A percentile compares a stretch with the other conserved stretches of the same genome.
Conservation (phyloP, 2,329 filamentous ascomycete genomes). For the Nemania sp. region DNA sequence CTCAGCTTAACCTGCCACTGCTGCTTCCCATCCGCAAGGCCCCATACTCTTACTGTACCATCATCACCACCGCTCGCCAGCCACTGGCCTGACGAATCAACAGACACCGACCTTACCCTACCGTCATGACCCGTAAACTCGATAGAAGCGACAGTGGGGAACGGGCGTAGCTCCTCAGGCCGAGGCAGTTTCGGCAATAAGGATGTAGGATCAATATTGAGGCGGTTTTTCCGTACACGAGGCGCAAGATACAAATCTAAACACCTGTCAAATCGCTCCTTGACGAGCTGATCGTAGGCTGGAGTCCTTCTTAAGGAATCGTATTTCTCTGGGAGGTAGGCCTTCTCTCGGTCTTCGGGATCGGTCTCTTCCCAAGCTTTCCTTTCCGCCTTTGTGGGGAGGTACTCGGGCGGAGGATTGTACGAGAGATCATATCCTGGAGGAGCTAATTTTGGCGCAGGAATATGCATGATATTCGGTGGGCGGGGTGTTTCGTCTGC, state of each 20-base stretch:
- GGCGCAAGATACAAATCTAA: conserved; percentile 95
- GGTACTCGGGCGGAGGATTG: conserved; percentile 91
- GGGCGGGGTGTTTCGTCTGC: conserved; percentile 83
- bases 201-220: conserved; percentile 95
- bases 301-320: conserved; percentile 88
- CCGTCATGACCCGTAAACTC: conserved; percentile 88
- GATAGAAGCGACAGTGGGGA: conserved; percentile 86
- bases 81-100: conserved; percentile 84
- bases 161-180: conserved; percentile 90
- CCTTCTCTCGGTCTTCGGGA: conserved; percentile 86
- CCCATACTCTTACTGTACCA: conserved; percentile 89
- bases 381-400: conserved; percentile 83
- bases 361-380: conserved; percentile 84
- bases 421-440: conserved; percentile 96
- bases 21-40: conserved; percentile 81
- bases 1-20: conserved; percentile 82
- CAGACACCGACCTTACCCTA: conserved; percentile 78
- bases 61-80: conserved; percentile 93
- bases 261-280: conserved; percentile 94
- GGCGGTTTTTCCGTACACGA: conserved; percentile 84
- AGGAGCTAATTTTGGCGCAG: conserved; percentile 89
- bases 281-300: conserved; percentile 85
- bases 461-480: conserved; percentile 90
- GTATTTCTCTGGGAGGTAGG: conserved; percentile 82
- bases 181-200: conserved; percentile 90